These are phyloP conservation scores for Fusarium sp. DNA, from an alignment of 2,329 filamentous ascomycete genomes.

Conservation along the genomic window DNA sequence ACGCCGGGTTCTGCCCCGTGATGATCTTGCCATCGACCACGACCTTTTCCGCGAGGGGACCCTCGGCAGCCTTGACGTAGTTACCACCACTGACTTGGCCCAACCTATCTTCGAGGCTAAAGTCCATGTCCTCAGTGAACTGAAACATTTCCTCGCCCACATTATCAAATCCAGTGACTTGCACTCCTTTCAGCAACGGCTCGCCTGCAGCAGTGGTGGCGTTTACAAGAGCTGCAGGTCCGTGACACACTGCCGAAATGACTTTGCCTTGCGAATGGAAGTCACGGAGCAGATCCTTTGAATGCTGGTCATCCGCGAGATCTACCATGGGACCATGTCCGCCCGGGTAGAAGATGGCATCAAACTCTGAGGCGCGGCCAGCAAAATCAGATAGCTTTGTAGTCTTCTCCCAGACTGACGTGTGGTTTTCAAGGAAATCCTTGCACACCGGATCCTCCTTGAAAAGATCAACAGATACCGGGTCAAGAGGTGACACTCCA, in stretches of 20 bases:
- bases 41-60: conserved; percentile 61
- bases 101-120: conserved; percentile 53
- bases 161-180: conserved; percentile 71
- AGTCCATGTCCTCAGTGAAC: conserved; percentile 65
- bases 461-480: conserved; percentile 64
- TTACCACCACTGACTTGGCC: conserved; percentile 59
- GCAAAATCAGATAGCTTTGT: conserved; percentile 66
- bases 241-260: conserved; percentile 75
- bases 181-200: conserved; percentile 64
- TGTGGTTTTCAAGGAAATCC: conserved; percentile 64
- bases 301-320: conserved; percentile 65
- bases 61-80: conserved; percentile 62
- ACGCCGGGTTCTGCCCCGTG: conserved; percentile 68
- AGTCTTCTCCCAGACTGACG: conserved; percentile 72
- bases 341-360: conserved; percentile 67
- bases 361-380: conserved; percentile 69
- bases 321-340: conserved; percentile 75
- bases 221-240: conserved; percentile 69
- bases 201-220: conserved; percentile 64
- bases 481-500: conserved; percentile 71
- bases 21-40: conserved; percentile 63
- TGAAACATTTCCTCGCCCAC: conserved; percentile 63
- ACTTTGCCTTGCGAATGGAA: conserved; percentile 70
- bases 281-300: conserved; percentile 68
- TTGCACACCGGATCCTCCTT: conserved; percentile 60